Conservation (phyloP, 2,329 filamentous ascomycete genomes). For the Alternaria infectoria region DNA sequence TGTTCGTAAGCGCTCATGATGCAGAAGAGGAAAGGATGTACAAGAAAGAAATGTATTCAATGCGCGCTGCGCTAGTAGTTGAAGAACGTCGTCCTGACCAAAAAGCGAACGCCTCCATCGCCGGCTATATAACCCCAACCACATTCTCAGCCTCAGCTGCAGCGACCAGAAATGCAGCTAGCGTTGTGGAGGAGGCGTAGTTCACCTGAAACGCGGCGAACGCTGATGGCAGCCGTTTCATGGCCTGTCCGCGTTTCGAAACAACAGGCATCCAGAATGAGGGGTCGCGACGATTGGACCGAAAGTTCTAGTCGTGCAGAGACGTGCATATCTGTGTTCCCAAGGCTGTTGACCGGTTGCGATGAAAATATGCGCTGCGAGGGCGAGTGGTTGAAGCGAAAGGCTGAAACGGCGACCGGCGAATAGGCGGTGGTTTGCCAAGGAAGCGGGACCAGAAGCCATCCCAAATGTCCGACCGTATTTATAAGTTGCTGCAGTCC, state of each 20-base stretch:
- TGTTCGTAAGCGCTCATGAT: conserved; percentile 14
- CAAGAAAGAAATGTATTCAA: background rate
- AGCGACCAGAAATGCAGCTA: background rate
- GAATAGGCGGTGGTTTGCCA: conserved; percentile 9
- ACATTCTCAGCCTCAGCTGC: background rate
- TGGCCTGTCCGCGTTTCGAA: conserved; percentile 29
- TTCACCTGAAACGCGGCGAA: conserved; percentile 36
- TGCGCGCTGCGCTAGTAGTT: background rate
- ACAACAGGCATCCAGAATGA: conserved; percentile 13
- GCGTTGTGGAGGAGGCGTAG: conserved; percentile 21
- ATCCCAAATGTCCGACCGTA: background rate
- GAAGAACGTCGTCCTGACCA: background rate
- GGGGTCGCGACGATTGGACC: conserved; percentile 9
- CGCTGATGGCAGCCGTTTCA: conserved; percentile 16
- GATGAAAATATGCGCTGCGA: conserved; percentile 1
- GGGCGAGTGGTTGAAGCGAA: conserved; percentile 7
- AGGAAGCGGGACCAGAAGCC: background rate
- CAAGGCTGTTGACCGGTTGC: conserved; percentile 7
- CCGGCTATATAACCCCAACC: background rate
- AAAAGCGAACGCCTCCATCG: background rate
- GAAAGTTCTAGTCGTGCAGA: background rate
- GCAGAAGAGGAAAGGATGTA: background rate
- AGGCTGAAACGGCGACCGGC: conserved; percentile 16
- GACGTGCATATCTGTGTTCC: conserved; percentile 5
- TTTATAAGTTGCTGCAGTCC: background rate